Base-by-base conservation (phyloP, 1,139 yeast genomes). In the Taiozyma sp. region DNA sequence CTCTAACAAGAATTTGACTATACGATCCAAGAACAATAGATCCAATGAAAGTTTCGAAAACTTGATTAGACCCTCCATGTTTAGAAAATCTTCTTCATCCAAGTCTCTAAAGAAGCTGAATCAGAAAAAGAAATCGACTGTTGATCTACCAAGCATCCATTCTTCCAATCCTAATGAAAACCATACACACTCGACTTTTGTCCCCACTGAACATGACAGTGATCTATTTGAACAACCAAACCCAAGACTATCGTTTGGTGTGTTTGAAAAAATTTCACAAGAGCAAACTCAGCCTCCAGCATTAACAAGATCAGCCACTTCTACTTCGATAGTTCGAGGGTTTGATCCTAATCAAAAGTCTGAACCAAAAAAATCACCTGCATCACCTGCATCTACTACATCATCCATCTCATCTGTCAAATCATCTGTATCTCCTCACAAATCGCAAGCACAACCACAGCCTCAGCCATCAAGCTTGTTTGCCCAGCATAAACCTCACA, bases 291-390 rank as follows among this genome's bases (percentile, higher is more conserved):
- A 30, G 16, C 48, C 53, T 2, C 57, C 61, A 14, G 8, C 47
- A 23, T 50, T 59, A 50, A 56, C 57, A 24, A 62, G 72, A 32
- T 54, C 65, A 4, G 67, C 64, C 19, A 67, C 71, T 2, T 65
- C 70, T 8, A 70, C 78, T 1, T 71, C 76, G 1, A 70, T 73
- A 45, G 75, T 76, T 4, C 67, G 79, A 45, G 80, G 80, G 1
- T 76, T 76, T 53, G 69, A 75, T 7, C 75, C 80, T 2, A 65
- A 71, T 6, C 65, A 67, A 22, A 60, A 68, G n/a, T 66, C 75
- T 1, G 65, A 69, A 36, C 55, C 51, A 32, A 47, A 48, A 23
- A 41, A 46, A 42, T 19, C 49, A 32, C 14, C 45, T 24, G 16
- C 38, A 42, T 19, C 49, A 32, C 14, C 45, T 24, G 16, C 38